phyloP scores from a whole-genome alignment of 163 green algal genomes.

The Coccomyxa subellipsoidea region DNA sequence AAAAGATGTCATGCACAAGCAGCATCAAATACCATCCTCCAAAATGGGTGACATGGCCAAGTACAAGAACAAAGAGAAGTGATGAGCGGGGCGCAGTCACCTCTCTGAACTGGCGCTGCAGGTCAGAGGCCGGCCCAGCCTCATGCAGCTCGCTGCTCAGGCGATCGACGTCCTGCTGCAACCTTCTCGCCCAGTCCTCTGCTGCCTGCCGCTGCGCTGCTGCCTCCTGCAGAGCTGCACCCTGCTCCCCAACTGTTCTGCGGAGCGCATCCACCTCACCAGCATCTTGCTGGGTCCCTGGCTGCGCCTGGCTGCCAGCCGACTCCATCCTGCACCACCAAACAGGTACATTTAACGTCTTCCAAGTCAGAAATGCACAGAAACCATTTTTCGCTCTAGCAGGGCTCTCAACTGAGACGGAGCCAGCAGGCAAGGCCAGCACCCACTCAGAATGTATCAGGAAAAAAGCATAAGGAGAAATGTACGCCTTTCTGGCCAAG shows the following conservation, averaged over 20 bases:
- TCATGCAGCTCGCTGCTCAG: slow-evolving; percentile 26
- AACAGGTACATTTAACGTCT: no score
- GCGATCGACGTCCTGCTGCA: slow-evolving; percentile 9
- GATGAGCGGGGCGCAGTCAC: no score
- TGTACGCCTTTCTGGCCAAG: background rate
- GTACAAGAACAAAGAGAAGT: no score
- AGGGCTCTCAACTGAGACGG: no score
- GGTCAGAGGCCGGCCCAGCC: slow-evolving; percentile 14
- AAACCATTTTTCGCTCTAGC: no score
- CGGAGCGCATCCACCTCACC: background rate
- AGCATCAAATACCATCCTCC: no score
- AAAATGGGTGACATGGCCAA: no score
- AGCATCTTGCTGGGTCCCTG: background rate
- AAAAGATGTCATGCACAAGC: no score
- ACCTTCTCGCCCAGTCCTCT: background rate
- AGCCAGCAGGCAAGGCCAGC: no score
- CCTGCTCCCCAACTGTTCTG: background rate
- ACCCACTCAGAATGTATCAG: no score
- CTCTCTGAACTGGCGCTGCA: slow-evolving; percentile 55
- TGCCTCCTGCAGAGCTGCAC: slow-evolving; percentile 4
- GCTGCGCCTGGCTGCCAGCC: background rate
- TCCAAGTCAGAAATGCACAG: no score
- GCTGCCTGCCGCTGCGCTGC: background rate
- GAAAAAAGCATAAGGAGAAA: no score
- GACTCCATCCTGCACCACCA: background rate